Percentiles rank a stretch among this genome's conserved stretches.
Conservation (phyloP, 768 basidiomycete species). For the Boletales sp. region DNA sequence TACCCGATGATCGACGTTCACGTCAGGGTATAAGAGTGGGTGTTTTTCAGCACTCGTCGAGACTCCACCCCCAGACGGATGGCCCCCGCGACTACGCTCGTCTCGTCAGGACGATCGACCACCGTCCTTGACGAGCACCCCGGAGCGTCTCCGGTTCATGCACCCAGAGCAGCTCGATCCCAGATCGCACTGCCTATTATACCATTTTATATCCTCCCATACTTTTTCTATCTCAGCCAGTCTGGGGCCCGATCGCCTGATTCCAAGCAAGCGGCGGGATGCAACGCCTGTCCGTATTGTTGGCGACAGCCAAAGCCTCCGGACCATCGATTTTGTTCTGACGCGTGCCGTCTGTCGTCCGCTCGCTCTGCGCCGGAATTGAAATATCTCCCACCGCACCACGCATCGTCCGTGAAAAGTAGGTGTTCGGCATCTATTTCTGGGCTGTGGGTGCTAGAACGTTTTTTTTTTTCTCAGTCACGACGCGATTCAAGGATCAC, state of each 20-base stretch:
- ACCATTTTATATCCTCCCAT: neutral
- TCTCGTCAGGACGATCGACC: neutral
- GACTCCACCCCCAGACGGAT: neutral
- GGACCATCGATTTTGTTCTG: conserved; percentile 20
- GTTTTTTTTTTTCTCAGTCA: conserved; percentile 2
- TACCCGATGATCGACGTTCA: too few relatives aligned
- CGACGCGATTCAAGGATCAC: conserved; percentile 1
- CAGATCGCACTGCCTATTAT: neutral
- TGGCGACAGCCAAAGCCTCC: conserved; percentile 6
- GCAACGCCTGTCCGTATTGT: conserved; percentile 19
- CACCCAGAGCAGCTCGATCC: too few relatives aligned
- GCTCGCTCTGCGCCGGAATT: conserved; percentile 15
- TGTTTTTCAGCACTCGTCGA: neutral
- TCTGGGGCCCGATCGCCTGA: neutral
- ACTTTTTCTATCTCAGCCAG: too few relatives aligned
- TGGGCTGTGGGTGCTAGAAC: too few relatives aligned
- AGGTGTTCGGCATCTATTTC: neutral
- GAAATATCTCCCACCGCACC: conserved; percentile 7
- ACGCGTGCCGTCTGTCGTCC: conserved; percentile 6
- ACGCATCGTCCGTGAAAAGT: conserved; percentile 9
- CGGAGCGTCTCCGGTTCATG: too few relatives aligned
- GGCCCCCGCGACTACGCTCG: neutral
- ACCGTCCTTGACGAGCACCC: neutral
- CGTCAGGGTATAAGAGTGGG: too few relatives aligned
- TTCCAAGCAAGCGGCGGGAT: neutral